Evolutionary conservation across 192 early-diverging fungal species (phyloP).

Genomic region (Coemansia aciculifera): DNA sequence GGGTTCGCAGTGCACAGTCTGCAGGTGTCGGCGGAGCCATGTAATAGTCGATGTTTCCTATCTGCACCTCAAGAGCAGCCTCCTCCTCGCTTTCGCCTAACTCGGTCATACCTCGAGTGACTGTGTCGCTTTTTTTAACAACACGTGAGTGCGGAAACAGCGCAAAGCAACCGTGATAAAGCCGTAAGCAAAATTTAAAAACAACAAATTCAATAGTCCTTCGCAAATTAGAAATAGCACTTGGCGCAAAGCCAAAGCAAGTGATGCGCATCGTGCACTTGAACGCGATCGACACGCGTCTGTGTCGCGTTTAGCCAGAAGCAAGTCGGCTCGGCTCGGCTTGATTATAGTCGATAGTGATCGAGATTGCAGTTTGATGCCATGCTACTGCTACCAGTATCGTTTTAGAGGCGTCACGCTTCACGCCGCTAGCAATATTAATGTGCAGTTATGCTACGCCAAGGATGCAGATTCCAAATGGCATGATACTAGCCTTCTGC

Average conservation of each 20-base stretch:
- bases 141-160: not conserved
- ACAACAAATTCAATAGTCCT: not conserved
- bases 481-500: not conserved
- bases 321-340: not conserved
- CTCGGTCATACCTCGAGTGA: not conserved
- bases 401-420: not conserved
- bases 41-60: conserved; percentile 68
- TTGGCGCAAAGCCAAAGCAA: not conserved
- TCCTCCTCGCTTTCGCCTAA: not conserved
- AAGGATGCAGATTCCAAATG: not conserved
- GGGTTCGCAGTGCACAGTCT: conserved; percentile 24
- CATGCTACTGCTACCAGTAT: not conserved
- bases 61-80: conserved; percentile 50
- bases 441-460: not conserved
- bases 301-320: too few species aligned
- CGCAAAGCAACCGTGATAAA: not conserved
- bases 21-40: conserved; percentile 31
- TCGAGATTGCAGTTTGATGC: not conserved
- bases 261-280: not conserved
- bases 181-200: not conserved
- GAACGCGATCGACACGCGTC: not conserved
- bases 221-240: not conserved
- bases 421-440: not conserved
- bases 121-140: not conserved
- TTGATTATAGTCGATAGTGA: not conserved